Evolutionary conservation across 2,329 filamentous ascomycete genomes (phyloP), one percentile per base, ranked within the genome.

Genomic region (Penicillium sclerotiorum): DNA sequence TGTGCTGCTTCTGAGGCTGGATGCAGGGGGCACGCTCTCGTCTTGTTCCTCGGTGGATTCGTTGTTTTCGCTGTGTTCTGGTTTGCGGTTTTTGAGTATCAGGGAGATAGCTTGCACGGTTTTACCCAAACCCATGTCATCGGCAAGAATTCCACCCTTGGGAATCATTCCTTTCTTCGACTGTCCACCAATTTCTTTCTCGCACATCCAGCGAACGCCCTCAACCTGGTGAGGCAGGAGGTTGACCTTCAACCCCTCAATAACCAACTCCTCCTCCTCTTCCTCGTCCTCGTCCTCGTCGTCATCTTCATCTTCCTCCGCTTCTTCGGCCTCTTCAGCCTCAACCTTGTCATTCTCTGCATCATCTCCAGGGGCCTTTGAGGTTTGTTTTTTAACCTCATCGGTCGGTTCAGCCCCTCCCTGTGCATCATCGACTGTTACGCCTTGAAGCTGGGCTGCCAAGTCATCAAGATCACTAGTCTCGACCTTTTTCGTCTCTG

Each of bases 101-200:
- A 97, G 79, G 1, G 93, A 86, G 49, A 99, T 89, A 1, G 92
- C 90, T 73, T 99, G 94, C 12, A 99, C 82, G 0, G 94, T 99
- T 78, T 99, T 99, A 50, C 94, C 94, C 12, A 97, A 77, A 58
- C 93, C 93, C 93, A 97, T 76, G 67, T 99, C 94, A 64, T 99
- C 94, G 15, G 94, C 94, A 28, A 99, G 80, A 56, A 99, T 95
- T 15, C 94, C 94, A 28, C 94, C 94, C 61, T 95, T 94, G 23
- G 93, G 91, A 8, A 95, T 81, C 1, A 84, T 78, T 4, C 81
- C 83, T 51, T 89, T 89, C 60, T 87, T 88, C 74, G 94, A 96
- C 53, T 89, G 85, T 15, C 85, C 85, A 2, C 93, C 92, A 9
- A 90, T 85, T 73, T 99, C 94, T 63, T 95, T 90, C 51, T 92